Percentiles rank a stretch among this genome's conserved stretches.
These are phyloP conservation scores for Cucurbita ficifolia DNA, from an alignment of 306 rosid genomes.

Conservation along the genomic window DNA sequence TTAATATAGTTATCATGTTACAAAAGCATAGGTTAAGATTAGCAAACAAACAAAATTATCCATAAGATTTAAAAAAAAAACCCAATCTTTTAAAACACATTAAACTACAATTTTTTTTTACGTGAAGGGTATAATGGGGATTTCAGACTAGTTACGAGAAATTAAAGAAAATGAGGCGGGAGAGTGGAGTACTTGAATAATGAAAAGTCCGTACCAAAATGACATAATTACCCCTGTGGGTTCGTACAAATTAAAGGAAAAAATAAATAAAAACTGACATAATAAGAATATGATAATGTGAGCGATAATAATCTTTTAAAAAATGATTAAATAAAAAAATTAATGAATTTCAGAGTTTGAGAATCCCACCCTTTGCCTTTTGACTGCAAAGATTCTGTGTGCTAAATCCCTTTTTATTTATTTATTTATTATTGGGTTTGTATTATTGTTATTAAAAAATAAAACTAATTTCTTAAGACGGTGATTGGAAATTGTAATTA, in stretches of 20 bases:
- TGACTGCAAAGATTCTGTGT: not conserved
- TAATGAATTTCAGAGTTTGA: conserved; percentile 1
- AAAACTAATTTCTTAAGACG: not conserved
- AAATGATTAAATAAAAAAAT: not conserved
- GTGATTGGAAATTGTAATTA: not conserved
- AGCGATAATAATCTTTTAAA: not conserved
- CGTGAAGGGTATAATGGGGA: not conserved
- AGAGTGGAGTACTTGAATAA: not conserved
- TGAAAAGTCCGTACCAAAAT: not conserved
- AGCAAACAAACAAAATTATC: no score
- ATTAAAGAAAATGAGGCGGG: not conserved
- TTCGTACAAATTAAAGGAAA: not conserved
- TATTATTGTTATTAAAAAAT: not conserved
- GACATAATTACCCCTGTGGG: not conserved
- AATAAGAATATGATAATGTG: not conserved
- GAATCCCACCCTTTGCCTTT: not conserved
- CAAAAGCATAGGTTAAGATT: no score
- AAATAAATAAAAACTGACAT: not conserved
- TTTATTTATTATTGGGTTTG: not conserved
- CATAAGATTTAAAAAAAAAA: not conserved
- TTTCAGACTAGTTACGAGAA: not conserved
- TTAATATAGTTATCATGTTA: not conserved
- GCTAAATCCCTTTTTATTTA: not conserved
- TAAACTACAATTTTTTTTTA: no score
- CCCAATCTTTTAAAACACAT: not conserved